phyloP scores from a whole-genome alignment of 1,284 basidiomycete genomes.

The Ceratobasidium sp. region DNA sequence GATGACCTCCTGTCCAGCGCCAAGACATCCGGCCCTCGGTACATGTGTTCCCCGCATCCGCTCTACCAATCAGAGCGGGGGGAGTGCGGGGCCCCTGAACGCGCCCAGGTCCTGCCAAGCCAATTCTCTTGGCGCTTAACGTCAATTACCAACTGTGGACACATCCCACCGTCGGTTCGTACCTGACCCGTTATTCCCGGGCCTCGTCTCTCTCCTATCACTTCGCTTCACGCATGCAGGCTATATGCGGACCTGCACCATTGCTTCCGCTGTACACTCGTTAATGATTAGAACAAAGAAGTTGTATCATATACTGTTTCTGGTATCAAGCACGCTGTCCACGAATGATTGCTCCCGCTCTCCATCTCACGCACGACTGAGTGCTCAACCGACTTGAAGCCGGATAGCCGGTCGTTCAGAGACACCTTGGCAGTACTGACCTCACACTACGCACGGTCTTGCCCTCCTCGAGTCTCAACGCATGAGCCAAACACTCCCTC shows the following conservation, averaged over 20 bases:
- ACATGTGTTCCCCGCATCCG: neutral
- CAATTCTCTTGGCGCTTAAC: no score
- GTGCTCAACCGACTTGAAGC: no score
- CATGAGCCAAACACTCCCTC: conserved; percentile 79
- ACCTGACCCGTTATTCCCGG: conserved; percentile 7
- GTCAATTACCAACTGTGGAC: neutral
- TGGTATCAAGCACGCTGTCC: no score
- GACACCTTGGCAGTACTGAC: conserved; percentile 76
- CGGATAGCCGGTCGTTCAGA: conserved; percentile 58
- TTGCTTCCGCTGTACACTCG: no score
- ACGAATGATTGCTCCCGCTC: no score
- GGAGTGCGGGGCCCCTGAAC: conserved; percentile 18
- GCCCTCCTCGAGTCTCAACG: conserved; percentile 79
- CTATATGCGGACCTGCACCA: no score
- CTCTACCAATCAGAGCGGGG: conserved; percentile 24
- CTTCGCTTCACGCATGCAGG: no score
- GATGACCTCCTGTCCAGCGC: conserved; percentile 4
- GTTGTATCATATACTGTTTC: neutral
- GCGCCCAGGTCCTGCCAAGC: neutral
- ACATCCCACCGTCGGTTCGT: conserved; percentile 19
- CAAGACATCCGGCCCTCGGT: conserved; percentile 28
- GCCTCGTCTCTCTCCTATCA: no score
- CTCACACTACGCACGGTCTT: conserved; percentile 74
- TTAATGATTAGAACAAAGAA: neutral
- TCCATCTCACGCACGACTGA: no score